Base-by-base conservation (phyloP, 345 rosid species). In the Linum tenue region DNA sequence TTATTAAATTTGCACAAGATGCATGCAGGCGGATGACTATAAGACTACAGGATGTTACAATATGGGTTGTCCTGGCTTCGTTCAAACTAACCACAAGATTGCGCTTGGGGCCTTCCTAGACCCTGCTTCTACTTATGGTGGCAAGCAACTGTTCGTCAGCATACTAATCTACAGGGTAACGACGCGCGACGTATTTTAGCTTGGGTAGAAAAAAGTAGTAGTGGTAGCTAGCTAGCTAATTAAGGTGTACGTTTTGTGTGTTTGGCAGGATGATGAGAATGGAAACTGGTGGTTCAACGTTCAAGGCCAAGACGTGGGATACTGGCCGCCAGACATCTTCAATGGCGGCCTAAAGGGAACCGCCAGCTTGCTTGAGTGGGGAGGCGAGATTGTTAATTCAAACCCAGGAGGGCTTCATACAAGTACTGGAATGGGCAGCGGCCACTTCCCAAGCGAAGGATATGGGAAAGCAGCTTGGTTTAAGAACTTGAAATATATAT, bases 241-340 rank as follows among this genome's bases (percentile, higher is more conserved):
- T 41, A 1, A 22, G 31, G n/a, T n/a, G n/a, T n/a, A n/a, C n/a
- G n/a, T n/a, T n/a, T n/a, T n/a, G n/a, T n/a, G n/a, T n/a, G n/a
- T n/a, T 41, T 41, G 5, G 5, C 44, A 41, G 44, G 44, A 41
- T 41, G 6, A 4, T 4, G 15, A 5, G 1, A 56, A 41, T 22
- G 62, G 62, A 7, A 63, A 63, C 11, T 69, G 72, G 72, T 41
- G 51, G 51, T 8, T 44, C 1, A 5, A 4, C 51, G 1, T 7
- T 2, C 9, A 2, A 44, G 10, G 51, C 3, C 7, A 9, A 2
- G 51, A 7, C 2, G 10, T 44, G 7, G 51, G 51, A 8, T 44
- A 44, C 51, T 44, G 51, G 51, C 51, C 51, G 51, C 51, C 12
- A 8, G 8, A 14, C 51, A 7, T 7, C 2, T 44, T 2, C 2